These are phyloP conservation scores for Letharia columbiana DNA, from an alignment of 495 filamentous ascomycete genomes.

Conservation along the genomic window DNA sequence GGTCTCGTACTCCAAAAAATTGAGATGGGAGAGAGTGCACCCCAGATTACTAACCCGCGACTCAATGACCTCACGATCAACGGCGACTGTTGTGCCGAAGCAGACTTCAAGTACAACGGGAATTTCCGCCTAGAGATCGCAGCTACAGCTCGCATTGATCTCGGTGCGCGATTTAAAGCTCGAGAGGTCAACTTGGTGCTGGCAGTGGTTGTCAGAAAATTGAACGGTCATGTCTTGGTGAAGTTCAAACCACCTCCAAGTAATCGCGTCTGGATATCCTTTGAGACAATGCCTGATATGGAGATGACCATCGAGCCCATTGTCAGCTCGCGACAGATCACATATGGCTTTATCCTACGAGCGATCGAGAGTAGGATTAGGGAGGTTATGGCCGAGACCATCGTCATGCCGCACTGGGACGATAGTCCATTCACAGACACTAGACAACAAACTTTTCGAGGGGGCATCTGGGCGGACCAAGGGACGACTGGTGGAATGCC, in stretches of 20 bases:
- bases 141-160: conserved; percentile 80
- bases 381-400: conserved; percentile 82
- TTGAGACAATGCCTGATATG: conserved; percentile 84
- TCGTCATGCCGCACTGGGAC: conserved; percentile 94
- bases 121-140: conserved; percentile 84
- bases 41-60: conserved; percentile 79
- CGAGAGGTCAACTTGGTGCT: conserved; percentile 84
- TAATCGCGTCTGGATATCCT: conserved; percentile 90
- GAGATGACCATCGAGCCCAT: conserved; percentile 89
- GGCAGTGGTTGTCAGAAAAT: conserved; percentile 72
- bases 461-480: conserved; percentile 75
- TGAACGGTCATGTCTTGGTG: conserved; percentile 76
- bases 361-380: conserved; percentile 91
- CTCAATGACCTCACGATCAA: conserved; percentile 86
- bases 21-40: conserved; percentile 78
- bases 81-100: conserved; percentile 77
- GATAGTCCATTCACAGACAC: conserved; percentile 86
- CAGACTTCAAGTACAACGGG: conserved; percentile 79
- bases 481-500: conserved; percentile 29
- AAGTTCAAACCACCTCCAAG: conserved; percentile 91
- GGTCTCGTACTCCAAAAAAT: conserved; percentile 71
- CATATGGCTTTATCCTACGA: conserved; percentile 80
- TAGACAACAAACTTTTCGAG: conserved; percentile 63
- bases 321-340: conserved; percentile 90
- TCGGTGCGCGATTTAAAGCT: conserved; percentile 80